phyloP scores from a whole-genome alignment of 2,329 filamentous ascomycete species.

The Diaporthe sp. region DNA sequence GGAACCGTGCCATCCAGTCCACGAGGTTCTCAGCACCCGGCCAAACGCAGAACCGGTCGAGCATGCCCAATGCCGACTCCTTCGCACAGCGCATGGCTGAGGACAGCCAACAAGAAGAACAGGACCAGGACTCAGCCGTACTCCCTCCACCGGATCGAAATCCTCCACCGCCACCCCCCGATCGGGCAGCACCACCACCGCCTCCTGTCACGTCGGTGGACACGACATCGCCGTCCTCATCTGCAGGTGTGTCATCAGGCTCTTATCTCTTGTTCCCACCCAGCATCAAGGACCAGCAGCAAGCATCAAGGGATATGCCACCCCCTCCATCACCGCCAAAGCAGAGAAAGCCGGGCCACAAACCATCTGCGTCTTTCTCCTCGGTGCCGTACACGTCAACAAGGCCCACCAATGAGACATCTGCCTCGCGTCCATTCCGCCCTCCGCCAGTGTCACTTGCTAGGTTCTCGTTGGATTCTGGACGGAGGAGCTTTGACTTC shows the following conservation, averaged over 20 bases:
- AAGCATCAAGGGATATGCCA: conserved; percentile 26
- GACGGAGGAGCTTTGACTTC: conserved; percentile 31
- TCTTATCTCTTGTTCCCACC: conserved; percentile 12
- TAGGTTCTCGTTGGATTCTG: conserved; percentile 34
- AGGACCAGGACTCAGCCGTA: background rate
- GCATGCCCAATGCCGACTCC: conserved; percentile 11
- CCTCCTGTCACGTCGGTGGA: conserved; percentile 33
- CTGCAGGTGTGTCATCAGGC: conserved; percentile 1
- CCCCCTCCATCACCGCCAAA: conserved; percentile 31
- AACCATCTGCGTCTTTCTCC: conserved; percentile 30
- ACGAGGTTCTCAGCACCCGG: conserved; percentile 59
- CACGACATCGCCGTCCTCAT: conserved; percentile 15
- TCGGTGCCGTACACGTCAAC: conserved; percentile 30
- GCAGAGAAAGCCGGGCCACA: conserved; percentile 30
- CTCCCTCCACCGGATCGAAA: conserved; percentile 38
- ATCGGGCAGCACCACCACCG: conserved; percentile 36
- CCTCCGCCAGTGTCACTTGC: conserved; percentile 32
- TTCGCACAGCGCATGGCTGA: conserved; percentile 34
- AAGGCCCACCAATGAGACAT: conserved; percentile 7
- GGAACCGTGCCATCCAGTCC: conserved; percentile 68
- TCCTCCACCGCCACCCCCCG: conserved; percentile 32
- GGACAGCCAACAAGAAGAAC: conserved; percentile 7
- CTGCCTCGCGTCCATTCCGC: conserved; percentile 12
- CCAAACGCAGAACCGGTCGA: conserved; percentile 12
- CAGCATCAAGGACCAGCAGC: background rate